A percentile compares a stretch with the other conserved stretches of the same genome.
Conservation (phyloP, 805 yeast genomes). For the Saccharomycopsis guyanensis region DNA sequence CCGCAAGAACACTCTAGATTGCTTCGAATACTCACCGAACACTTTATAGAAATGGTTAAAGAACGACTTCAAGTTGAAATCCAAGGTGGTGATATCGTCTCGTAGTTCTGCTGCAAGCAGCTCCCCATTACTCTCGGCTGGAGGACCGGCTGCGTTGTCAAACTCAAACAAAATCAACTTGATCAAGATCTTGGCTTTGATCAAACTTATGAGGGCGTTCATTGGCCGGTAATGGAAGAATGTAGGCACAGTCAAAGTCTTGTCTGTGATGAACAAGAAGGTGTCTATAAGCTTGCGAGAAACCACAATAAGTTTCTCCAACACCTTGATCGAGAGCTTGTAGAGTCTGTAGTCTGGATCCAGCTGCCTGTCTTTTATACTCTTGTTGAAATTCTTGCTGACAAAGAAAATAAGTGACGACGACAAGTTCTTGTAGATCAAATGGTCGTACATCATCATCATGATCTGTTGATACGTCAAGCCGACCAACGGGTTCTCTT, state of each 20-base stretch:
- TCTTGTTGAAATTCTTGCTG: constrained; percentile 8
- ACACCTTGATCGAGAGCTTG: constrained; percentile 14
- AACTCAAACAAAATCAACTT: constrained; percentile 27
- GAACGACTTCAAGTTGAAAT: constrained; percentile 19
- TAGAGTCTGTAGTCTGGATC: constrained; percentile 8
- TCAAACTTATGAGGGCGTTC: constrained; percentile 42
- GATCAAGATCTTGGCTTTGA: constrained; percentile 39
- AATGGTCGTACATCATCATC: constrained; percentile 45
- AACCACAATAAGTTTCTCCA: constrained; percentile 36
- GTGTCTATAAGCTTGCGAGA: constrained; percentile 41
- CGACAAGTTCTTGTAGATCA: constrained; percentile 35
- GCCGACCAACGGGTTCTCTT: constrained; percentile 34
- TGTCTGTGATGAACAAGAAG: constrained; percentile 34
- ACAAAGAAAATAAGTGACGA: constrained; percentile 18
- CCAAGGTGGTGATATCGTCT: constrained; percentile 16
- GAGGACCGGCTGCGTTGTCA: neutral
- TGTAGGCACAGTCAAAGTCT: constrained; percentile 39
- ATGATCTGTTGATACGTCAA: constrained; percentile 43
- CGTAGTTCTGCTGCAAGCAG: constrained; percentile 19
- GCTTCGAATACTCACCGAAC: constrained; percentile 15
- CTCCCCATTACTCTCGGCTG: constrained; percentile 24
- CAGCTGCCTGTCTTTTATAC: neutral
- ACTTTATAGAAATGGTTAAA: constrained; percentile 19
- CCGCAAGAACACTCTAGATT: constrained; percentile 17
- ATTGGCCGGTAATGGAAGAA: constrained; percentile 47